A percentile compares a stretch with the other conserved stretches of the same genome.
phyloP scores from a whole-genome alignment of 2,329 filamentous ascomycete species.

The Cryoendolithus antarcticus region DNA sequence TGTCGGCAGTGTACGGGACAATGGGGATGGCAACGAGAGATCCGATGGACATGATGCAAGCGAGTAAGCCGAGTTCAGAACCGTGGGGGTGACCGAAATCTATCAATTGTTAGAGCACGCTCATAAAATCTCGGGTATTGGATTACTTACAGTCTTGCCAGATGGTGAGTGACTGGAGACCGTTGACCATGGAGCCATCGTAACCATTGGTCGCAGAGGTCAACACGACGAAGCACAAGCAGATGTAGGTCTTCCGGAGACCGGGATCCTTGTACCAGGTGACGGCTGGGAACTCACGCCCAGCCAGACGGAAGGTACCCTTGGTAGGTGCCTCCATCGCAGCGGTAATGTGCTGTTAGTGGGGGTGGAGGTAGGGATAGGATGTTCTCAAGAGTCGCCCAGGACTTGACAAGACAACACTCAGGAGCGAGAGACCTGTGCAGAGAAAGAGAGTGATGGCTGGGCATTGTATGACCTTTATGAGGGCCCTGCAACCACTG shows the following conservation, averaged over 20 bases:
- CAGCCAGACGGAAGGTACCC: constrained; percentile 21
- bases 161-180: constrained; percentile 32
- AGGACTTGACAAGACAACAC: too few species aligned
- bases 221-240: constrained; percentile 22
- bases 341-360: too few species aligned
- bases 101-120: constrained; percentile 2
- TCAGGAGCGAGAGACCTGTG: too few species aligned
- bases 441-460: too few species aligned
- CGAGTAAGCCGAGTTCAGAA: constrained; percentile 31
- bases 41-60: constrained; percentile 38
- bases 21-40: constrained; percentile 36
- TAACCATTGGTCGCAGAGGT: constrained; percentile 34
- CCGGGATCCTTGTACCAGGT: constrained; percentile 23
- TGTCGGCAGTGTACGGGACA: constrained; percentile 37
- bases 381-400: too few species aligned
- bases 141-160: constrained; percentile 30
- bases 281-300: constrained; percentile 20
- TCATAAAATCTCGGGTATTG: not conserved
- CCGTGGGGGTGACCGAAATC: constrained; percentile 21
- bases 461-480: too few species aligned
- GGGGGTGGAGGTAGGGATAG: too few species aligned
- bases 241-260: constrained; percentile 21
- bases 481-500: too few species aligned
- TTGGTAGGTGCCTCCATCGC: constrained; percentile 22
- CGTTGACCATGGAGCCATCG: constrained; percentile 40